Conservation (phyloP, 2,329 filamentous ascomycete genomes). For the Drechslerella coelobrocha region DNA sequence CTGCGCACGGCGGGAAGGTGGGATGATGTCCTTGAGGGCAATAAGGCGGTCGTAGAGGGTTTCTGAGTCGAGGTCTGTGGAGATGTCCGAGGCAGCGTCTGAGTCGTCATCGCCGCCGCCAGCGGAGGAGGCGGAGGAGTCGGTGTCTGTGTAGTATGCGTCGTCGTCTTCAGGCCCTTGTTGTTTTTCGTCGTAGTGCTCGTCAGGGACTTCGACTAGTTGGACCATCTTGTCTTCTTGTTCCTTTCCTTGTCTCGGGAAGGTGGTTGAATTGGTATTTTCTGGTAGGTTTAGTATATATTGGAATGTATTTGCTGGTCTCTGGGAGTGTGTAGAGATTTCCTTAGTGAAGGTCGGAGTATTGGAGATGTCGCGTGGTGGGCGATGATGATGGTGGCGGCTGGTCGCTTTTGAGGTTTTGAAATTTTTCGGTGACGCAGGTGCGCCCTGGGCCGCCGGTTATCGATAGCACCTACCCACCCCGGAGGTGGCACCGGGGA, state of each 20-base stretch:
- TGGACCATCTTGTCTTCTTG: constrained; percentile 95
- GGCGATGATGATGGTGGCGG: constrained; percentile 13
- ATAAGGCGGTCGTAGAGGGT: constrained; percentile 72
- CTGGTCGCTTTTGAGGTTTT: constrained; percentile 36
- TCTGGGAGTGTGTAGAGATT: not conserved
- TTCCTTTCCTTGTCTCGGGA: no score
- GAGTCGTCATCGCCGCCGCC: constrained; percentile 64
- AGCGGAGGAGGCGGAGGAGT: constrained; percentile 73
- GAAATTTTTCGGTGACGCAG: constrained; percentile 49
- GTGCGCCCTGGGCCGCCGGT: constrained; percentile 4
- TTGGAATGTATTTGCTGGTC: not conserved
- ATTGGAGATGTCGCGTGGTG: constrained; percentile 11
- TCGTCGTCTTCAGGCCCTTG: constrained; percentile 74
- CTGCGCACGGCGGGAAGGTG: constrained; percentile 73
- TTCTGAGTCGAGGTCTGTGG: constrained; percentile 63
- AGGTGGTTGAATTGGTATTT: not conserved
- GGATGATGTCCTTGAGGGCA: constrained; percentile 77
- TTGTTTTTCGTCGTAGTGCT: constrained; percentile 82
- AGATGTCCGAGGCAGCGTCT: constrained; percentile 56
- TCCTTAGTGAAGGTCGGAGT: constrained; percentile 10
- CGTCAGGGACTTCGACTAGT: constrained; percentile 94
- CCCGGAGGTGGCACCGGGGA: not conserved
- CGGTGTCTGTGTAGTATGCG: constrained; percentile 90
- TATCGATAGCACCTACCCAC: constrained; percentile 25
- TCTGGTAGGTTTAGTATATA: not conserved